Conservation (phyloP, 2,329 filamentous ascomycete genomes). For the Colletotrichum viniferum region DNA sequence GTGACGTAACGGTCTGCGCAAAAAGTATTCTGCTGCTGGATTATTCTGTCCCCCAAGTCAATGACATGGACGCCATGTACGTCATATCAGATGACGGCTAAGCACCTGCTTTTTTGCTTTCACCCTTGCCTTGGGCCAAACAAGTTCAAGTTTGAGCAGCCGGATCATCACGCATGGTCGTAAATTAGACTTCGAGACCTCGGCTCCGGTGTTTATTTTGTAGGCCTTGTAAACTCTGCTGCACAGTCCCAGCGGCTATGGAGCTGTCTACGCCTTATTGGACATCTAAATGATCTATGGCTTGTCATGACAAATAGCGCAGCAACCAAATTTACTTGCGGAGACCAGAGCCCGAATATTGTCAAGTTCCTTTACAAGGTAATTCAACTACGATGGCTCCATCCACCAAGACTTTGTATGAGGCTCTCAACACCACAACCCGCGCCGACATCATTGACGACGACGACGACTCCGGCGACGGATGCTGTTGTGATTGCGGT, state of each 20-base stretch:
- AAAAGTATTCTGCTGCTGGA: background rate
- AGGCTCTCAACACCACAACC: fast-evolving
- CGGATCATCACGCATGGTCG: background rate
- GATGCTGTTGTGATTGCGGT: background rate
- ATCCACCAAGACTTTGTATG: background rate
- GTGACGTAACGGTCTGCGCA: background rate
- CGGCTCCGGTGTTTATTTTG: background rate
- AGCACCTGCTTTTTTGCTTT: background rate
- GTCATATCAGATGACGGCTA: background rate
- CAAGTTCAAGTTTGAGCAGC: background rate
- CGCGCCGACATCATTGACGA: background rate
- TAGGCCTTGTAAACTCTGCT: background rate
- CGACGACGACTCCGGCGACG: background rate
- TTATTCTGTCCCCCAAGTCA: background rate
- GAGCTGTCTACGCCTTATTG: background rate
- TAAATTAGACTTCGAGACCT: background rate
- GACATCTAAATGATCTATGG: background rate
- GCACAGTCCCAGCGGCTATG: background rate
- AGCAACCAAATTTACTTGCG: fast-evolving
- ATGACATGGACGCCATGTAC: background rate
- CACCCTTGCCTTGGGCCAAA: background rate
- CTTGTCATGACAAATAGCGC: background rate
- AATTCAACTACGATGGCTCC: background rate
- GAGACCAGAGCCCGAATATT: background rate
- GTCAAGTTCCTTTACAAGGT: background rate